These are phyloP conservation scores for Symbiodinium pilosum DNA, from an alignment of 73 alveolate genomes.

Conservation along the genomic window DNA sequence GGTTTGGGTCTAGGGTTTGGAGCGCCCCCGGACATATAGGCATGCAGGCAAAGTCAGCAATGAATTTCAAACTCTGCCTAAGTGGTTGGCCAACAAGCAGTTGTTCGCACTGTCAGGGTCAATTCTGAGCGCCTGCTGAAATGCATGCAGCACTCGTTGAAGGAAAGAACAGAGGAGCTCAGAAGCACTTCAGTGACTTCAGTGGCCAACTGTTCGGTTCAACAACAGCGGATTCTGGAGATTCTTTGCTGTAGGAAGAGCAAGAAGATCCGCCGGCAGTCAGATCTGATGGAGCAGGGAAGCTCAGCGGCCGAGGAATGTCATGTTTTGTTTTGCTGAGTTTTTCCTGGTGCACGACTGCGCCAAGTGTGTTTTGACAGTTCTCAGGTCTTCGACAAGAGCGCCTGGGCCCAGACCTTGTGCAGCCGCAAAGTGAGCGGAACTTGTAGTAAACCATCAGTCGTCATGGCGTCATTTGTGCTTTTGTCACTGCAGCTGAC, in stretches of 20 bases:
- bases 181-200: neutral
- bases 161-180: neutral
- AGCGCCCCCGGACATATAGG: too few species aligned
- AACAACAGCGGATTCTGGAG: neutral
- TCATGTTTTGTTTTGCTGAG: neutral
- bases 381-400: neutral
- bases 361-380: neutral
- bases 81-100: neutral
- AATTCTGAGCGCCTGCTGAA: neutral
- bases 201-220: neutral
- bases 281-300: neutral
- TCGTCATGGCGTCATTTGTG: neutral
- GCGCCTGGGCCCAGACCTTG: neutral
- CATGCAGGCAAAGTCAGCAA: neutral
- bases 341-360: neutral
- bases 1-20: neutral
- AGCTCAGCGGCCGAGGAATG: neutral
- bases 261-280: neutral
- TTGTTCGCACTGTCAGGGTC: neutral
- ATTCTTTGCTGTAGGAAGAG: neutral
- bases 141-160: neutral
- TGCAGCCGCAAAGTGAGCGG: neutral
- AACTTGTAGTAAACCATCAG: neutral
- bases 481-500: neutral
- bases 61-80: neutral